Percentiles rank a stretch among this genome's conserved stretches.
Conservation (phyloP, 352 stramenopile species). For the Aphanomyces astaci region DNA sequence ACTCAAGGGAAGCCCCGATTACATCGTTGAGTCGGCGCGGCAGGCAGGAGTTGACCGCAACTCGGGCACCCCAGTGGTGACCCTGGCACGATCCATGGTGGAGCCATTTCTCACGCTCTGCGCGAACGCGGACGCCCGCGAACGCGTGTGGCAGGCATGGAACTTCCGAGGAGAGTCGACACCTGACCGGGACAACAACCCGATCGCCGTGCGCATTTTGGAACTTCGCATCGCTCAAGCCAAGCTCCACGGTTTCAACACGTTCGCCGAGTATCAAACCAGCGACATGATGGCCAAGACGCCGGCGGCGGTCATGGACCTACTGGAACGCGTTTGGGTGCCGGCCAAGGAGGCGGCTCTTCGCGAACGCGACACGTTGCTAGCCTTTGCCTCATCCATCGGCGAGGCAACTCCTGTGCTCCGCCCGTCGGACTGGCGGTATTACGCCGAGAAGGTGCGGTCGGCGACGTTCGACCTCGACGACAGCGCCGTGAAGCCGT, state of each 20-base stretch:
- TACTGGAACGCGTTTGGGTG: conserved; percentile 30
- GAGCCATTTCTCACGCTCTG: conserved; percentile 56
- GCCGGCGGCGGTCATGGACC: conserved; percentile 41
- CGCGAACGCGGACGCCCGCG: conserved; percentile 35
- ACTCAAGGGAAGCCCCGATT: conserved; percentile 41
- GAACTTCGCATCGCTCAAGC: conserved; percentile 44
- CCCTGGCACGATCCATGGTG: conserved; percentile 43
- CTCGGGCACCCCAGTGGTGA: conserved; percentile 43
- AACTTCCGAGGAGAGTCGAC: conserved; percentile 39
- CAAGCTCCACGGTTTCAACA: conserved; percentile 37
- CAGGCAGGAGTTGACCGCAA: conserved; percentile 41
- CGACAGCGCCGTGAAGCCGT: conserved; percentile 53
- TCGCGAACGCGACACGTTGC: conserved; percentile 37
- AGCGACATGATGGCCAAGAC: conserved; percentile 62
- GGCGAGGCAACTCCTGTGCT: conserved; percentile 35
- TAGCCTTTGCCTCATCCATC: conserved; percentile 37
- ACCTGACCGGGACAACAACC: conserved; percentile 41
- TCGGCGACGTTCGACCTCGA: conserved; percentile 53
- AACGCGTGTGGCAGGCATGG: conserved; percentile 45
- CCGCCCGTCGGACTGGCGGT: conserved; percentile 60
- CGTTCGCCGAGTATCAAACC: conserved; percentile 52
- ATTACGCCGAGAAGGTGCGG: conserved; percentile 54
- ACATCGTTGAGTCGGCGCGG: conserved; percentile 42
- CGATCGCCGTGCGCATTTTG: conserved; percentile 50
- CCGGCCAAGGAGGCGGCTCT: conserved; percentile 41